Conservation (phyloP, 139 green algal species). For the Chlamydomonas incerta region DNA sequence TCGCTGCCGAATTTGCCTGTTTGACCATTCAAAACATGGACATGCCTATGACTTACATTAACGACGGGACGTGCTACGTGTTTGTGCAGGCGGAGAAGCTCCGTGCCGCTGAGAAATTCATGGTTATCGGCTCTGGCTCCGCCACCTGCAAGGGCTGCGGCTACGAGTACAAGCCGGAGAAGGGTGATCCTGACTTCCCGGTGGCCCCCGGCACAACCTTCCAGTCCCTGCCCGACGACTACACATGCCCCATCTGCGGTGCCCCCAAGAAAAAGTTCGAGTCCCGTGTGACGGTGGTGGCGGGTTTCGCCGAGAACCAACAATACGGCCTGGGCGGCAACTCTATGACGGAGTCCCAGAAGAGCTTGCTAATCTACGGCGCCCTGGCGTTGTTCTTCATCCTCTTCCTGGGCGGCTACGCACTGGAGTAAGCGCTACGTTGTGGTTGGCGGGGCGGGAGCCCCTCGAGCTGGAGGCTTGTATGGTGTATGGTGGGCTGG, state of each 20-base stretch:
- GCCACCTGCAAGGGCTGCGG: constrained; percentile 77
- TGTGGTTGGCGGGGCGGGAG: too few relatives aligned
- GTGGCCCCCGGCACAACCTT: constrained; percentile 82
- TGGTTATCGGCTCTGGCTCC: constrained; percentile 84
- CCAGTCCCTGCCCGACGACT: constrained; percentile 89
- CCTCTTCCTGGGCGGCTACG: constrained; percentile 92
- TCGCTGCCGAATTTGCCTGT: not conserved
- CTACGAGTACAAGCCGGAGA: constrained; percentile 86
- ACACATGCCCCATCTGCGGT: constrained; percentile 92
- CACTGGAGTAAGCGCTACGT: constrained; percentile 74
- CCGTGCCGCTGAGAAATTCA: constrained; percentile 91
- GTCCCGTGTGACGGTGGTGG: constrained; percentile 75
- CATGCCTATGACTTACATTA: not conserved
- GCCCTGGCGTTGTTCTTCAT: constrained; percentile 84
- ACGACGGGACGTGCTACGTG: too few relatives aligned
- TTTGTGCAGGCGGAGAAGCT: constrained; percentile 73
- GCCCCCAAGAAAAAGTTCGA: constrained; percentile 84
- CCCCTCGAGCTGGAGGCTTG: too few relatives aligned
- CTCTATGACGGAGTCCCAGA: constrained; percentile 90
- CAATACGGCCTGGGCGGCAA: constrained; percentile 94
- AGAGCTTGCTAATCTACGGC: constrained; percentile 93
- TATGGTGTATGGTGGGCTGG: too few relatives aligned
- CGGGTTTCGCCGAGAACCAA: constrained; percentile 96
- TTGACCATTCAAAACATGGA: not conserved
- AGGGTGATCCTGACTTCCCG: constrained; percentile 93